Evolutionary conservation across 306 rosid genomes (phyloP), one percentile per base, ranked within the genome.

Genomic region (Acacia acuminata): DNA sequence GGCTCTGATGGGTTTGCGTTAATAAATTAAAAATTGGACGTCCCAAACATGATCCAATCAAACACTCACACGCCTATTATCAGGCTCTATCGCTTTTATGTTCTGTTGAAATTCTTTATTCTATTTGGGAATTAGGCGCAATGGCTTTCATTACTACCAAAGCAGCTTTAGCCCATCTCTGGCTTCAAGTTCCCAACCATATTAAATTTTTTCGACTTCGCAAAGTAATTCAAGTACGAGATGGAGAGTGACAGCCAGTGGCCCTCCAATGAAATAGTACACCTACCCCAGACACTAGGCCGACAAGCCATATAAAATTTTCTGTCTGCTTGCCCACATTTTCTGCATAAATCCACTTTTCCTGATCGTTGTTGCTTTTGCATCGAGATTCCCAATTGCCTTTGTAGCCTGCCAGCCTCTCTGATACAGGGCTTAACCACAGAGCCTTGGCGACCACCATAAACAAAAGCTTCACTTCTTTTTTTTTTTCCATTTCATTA

Each of bases 291-390:
- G 65, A 58, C 10, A 70, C 47, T 3, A 7, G 48, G 40, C 75
- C 63, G 85, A 86, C 84, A 86, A 77, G 47, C 77, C 81, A 65
- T 34, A 55, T 63, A 68, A 71, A 85, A 74, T 56, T 36, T 80
- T 11, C 77, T 77, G 85, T 63, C 81, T 58, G 74, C 85, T 69
- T 86, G 75, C 81, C 79, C 69, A 79, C 88, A 80, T 85, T 83
- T 42, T 67, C 42, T 25, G 53, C 5, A 25, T 3, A 72, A 64
- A 15, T 45, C 38, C 79, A 64, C 86, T 66, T 75, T 82, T 73
- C n/a, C 63, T 32, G n/a, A 63, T 81, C 73, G 10, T 20, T 53
- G 60, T 76, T 25, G 36, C 70, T 2, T 71, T 58, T 47, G 76
- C 81, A 61, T 68, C n/a, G 77, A 79, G 77, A 91, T 84, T 84